A percentile compares a stretch with the other conserved stretches of the same genome.
Evolutionary conservation across 2,329 filamentous ascomycete species (phyloP).

Genomic region (Claviceps paspali): DNA sequence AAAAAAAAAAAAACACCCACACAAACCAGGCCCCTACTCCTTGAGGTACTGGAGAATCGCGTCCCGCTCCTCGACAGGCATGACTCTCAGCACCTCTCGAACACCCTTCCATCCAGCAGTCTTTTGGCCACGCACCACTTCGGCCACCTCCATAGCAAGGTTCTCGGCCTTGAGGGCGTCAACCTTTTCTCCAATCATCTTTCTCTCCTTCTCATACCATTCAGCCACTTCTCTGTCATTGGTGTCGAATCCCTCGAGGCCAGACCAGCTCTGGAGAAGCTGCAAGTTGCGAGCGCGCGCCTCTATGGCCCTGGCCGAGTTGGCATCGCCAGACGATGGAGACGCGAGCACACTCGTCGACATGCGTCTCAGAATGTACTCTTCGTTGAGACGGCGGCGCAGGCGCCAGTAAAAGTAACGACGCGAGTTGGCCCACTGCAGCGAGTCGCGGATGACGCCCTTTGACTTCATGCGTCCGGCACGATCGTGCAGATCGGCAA

Average conservation of each 20-base stretch:
- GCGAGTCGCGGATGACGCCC: conserved; percentile 69
- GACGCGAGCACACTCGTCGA: conserved; percentile 23
- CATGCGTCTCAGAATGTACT: conserved; percentile 92
- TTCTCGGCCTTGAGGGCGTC: conserved; percentile 68
- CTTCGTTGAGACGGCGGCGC: conserved; percentile 89
- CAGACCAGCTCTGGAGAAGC: conserved; percentile 71
- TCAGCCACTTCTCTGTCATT: conserved; percentile 73
- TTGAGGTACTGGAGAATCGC: conserved; percentile 51
- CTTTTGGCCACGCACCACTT: conserved; percentile 29
- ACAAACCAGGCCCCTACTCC: conserved; percentile 21
- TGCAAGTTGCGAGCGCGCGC: conserved; percentile 53
- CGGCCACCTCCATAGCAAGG: conserved; percentile 31
- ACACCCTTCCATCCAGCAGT: conserved; percentile 74
- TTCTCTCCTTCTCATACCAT: conserved; percentile 95
- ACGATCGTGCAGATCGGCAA: conserved; percentile 92
- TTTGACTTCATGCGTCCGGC: conserved; percentile 97
- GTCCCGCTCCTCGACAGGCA: conserved; percentile 81
- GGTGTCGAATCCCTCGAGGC: conserved; percentile 57
- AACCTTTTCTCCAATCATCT: conserved; percentile 68
- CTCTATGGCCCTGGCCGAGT: conserved; percentile 29
- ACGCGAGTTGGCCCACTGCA: conserved; percentile 78
- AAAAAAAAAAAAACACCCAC: background rate
- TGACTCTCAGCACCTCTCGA: conserved; percentile 67
- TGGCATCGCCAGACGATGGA: conserved; percentile 15
- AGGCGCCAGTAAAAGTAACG: conserved; percentile 99